Evolutionary conservation across 495 filamentous ascomycete genomes (phyloP).

Genomic region (Geoglossum glabrum): DNA sequence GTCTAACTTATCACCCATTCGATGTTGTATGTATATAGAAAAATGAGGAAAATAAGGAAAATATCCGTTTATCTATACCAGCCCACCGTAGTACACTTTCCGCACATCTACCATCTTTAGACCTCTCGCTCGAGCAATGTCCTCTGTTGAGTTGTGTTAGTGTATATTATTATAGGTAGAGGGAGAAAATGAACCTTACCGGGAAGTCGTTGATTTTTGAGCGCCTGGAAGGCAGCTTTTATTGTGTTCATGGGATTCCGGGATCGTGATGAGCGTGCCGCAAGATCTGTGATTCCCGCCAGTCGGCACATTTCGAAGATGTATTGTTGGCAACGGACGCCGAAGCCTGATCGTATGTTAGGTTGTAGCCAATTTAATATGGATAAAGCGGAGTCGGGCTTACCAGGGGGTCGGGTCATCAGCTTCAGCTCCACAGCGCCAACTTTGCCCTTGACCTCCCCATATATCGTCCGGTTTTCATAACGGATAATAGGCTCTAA

Average conservation of each 20-base stretch:
- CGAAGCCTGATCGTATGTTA: slow-evolving; percentile 44
- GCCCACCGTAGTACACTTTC: slow-evolving; percentile 89
- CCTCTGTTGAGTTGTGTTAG: slow-evolving; percentile 25
- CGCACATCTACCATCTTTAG: slow-evolving; percentile 90
- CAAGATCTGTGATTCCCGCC: slow-evolving; percentile 67
- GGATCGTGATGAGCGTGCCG: slow-evolving; percentile 54
- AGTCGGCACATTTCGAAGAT: slow-evolving; percentile 83
- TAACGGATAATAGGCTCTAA: slow-evolving; percentile 77
- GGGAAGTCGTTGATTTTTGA: slow-evolving; percentile 64
- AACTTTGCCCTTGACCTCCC: slow-evolving; percentile 65
- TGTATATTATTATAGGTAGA: neutral
- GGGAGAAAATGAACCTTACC: neutral
- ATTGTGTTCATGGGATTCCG: slow-evolving; percentile 93
- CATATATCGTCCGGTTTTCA: slow-evolving; percentile 78
- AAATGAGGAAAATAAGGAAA: neutral
- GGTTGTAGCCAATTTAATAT: slow-evolving; percentile 3
- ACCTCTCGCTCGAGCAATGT: slow-evolving; percentile 66
- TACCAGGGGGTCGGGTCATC: slow-evolving; percentile 71
- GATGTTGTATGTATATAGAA: neutral
- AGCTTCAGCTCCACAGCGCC: slow-evolving; percentile 66
- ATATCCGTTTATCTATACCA: slow-evolving; percentile 23
- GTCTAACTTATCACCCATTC: neutral
- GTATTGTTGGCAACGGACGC: slow-evolving; percentile 68
- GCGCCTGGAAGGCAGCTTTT: slow-evolving; percentile 69
- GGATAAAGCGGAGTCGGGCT: slow-evolving; percentile 13